Base-by-base conservation (phyloP, 192 early-diverging fungal species). In the Gonapodya prolifera region DNA sequence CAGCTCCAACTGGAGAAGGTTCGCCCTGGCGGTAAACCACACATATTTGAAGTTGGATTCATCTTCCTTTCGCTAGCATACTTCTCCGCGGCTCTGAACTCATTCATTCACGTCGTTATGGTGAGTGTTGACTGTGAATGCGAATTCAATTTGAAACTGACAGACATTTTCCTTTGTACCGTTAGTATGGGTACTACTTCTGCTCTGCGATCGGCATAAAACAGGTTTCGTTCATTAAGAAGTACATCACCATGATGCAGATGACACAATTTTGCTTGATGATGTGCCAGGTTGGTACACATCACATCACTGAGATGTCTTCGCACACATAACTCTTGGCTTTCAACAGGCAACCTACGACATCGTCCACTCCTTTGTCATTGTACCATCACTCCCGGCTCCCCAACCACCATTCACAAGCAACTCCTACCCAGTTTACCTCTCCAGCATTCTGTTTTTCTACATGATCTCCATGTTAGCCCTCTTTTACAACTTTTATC, bases 401-500 rank as follows among this genome's bases (percentile, higher is more conserved):
- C 78, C 18, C 71, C 71, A 77, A 8, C 45, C 45, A 23, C 45
- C 45, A 23, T 61, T 61, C 45, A 61, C 45, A 61, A 73, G 76
- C 70, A 80, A 81, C 36, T 80, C 83, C 61, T 89, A 87, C 80
- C 84, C 87, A 30, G 83, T 82, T 70, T 76, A 81, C 33, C 80
- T 86, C 75, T 84, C 85, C 32, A 82, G 81, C 8, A 70, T 90
- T 35, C 85, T 90, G 36, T 89, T 85, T 80, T 78, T 86, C 76
- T 90, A 90, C 85, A 90, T 90, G 89, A 83, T 84, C 80, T 83
- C 88, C 45, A 90, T 90, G 89, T 78, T 90, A 69, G 87, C 85
- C 17, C 79, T 90, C 34, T 90, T 90, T 83, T 84, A 80, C 75
- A 86, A 88, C 83, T 90, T 89, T 77, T 90, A 85, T 80, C 81